Conservation (phyloP, 805 yeast genomes). For the Torulaspora indica region DNA sequence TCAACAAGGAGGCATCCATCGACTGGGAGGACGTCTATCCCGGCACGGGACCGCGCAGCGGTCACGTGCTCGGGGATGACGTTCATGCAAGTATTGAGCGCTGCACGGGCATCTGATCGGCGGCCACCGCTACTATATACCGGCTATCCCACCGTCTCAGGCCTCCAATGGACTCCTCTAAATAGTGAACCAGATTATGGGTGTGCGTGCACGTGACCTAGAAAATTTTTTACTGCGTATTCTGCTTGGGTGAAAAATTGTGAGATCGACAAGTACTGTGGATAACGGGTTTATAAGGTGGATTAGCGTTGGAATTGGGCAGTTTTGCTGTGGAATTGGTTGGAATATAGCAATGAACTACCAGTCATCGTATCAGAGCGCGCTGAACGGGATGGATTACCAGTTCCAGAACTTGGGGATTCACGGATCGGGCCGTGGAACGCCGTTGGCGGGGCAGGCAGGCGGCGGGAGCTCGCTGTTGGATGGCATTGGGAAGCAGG, state of each 20-base stretch:
- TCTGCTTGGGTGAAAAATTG: conserved; percentile 2
- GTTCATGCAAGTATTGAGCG: conserved; percentile 74
- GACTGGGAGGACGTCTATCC: conserved; percentile 94
- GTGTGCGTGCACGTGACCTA: not conserved
- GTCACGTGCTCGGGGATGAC: conserved; percentile 42
- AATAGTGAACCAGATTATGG: not conserved
- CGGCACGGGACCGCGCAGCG: conserved; percentile 38
- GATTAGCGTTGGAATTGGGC: not conserved
- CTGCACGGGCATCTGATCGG: conserved; percentile 46
- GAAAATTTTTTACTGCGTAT: conserved; percentile 1
- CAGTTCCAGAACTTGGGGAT: conserved; percentile 19
- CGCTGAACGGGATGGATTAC: conserved; percentile 20
- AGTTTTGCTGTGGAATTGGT: no score
- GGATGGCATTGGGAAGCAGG: conserved; percentile 28
- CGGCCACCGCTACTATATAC: conserved; percentile 1
- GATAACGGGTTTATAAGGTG: no score
- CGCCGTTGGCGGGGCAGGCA: not conserved
- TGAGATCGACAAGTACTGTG: not conserved
- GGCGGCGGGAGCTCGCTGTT: conserved; percentile 11
- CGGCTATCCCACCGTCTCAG: not conserved
- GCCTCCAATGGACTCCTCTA: no score
- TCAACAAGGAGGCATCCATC: conserved; percentile 67
- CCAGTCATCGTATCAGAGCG: conserved; percentile 17
- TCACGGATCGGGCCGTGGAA: conserved; percentile 6
- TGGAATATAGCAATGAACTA: conserved; percentile 22